These are phyloP conservation scores for Leccinum incarnatum DNA, from an alignment of 768 basidiomycete genomes.

Conservation along the genomic window DNA sequence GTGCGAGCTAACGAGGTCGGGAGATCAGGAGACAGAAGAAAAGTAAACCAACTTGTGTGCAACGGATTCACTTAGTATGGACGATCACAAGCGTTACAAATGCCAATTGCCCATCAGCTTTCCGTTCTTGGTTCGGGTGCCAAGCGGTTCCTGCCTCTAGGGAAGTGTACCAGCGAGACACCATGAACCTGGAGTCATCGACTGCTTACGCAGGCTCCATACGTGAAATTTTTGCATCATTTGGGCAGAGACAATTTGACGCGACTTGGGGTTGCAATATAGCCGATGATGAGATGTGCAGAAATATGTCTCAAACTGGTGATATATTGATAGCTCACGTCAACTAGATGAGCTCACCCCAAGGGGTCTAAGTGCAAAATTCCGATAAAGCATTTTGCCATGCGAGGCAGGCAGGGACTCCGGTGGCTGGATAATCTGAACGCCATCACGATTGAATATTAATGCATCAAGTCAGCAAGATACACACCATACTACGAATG, in stretches of 20 bases:
- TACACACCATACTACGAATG: constrained; percentile 1
- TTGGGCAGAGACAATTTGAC: constrained; percentile 18
- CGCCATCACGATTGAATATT: neutral
- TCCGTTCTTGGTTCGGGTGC: constrained; percentile 53
- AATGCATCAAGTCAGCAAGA: neutral
- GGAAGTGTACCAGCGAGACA: constrained; percentile 42
- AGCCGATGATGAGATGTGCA: neutral
- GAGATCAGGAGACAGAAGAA: neutral
- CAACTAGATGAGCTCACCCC: constrained; percentile 17
- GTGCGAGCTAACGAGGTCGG: neutral
- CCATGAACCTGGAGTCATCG: constrained; percentile 40
- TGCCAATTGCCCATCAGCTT: constrained; percentile 44
- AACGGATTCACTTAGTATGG: neutral
- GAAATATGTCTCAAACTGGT: constrained; percentile 4
- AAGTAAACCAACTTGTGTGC: neutral
- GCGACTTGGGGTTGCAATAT: neutral
- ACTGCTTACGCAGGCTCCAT: constrained; percentile 34
- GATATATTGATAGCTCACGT: constrained; percentile 12
- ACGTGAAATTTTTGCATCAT: constrained; percentile 41
- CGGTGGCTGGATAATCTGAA: neutral
- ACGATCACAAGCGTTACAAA: neutral
- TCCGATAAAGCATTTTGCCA: neutral
- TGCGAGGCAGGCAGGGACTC: neutral
- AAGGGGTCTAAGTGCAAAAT: neutral
- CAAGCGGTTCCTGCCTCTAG: constrained; percentile 42